Base-by-base conservation (phyloP, 495 filamentous ascomycete genomes). In the Lasiosphaeria miniovina region DNA sequence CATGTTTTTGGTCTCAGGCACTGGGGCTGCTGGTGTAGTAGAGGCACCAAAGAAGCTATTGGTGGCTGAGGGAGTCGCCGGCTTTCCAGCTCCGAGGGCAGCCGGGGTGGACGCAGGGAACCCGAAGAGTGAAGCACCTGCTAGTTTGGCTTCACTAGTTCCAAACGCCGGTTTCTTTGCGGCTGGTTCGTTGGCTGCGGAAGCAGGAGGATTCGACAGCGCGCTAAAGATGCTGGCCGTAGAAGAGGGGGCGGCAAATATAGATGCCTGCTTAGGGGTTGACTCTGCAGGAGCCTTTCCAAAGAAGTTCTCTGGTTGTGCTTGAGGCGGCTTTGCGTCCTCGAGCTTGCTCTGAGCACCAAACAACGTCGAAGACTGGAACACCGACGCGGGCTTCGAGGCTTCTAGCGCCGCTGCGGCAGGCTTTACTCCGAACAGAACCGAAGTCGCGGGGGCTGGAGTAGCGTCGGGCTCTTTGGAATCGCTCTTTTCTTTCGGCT, bases 341-440 rank as follows among this genome's bases (percentile, higher is more conserved):
- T 75, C 74, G 3, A 69, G 15, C 48, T 73, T 72, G 41, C 38
- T 52, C 38, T 62, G 58, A 52, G 54, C 63, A 10, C 80, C 81
- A 62, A 83, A 83, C 34, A 80, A 60, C 9, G 72, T 70, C 33
- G 73, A 69, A 15, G 80, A 73, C 45, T 74, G 73, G 60, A 75
- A 75, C 9, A 70, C 56, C 6, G 67, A 59, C 24, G 24, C 24
- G 32, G 68, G 31, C 31, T 68, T 69, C 11, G 74, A n/a, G 32
- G 72, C 31, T 34, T 69, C 62, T 3, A 59, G 11, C 17, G 50
- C 15, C 4, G 61, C 14, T 15, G 57, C 45, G 1, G 59, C 56
- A 10, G 65, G 38, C 62, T 62, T 65, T 31, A 52, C 40, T 9
- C 58, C 68, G 33, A 71, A 71, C 4, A 72, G 17, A 5, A 56